These are phyloP conservation scores for Tillandsia leiboldiana DNA, from an alignment of 176 grass and related monocot genomes.

Conservation along the genomic window DNA sequence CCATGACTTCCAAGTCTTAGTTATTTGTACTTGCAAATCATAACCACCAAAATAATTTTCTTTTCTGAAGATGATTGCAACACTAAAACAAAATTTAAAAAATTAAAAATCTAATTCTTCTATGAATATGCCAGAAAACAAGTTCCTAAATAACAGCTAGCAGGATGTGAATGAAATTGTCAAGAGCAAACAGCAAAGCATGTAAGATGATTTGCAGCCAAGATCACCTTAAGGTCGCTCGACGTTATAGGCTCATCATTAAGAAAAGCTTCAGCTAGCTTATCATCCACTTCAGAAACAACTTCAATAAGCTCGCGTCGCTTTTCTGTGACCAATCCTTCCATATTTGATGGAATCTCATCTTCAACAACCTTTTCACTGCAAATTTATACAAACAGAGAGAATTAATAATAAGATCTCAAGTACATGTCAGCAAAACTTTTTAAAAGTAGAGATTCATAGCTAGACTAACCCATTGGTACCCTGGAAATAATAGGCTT, in stretches of 20 bases:
- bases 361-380: constrained; percentile 64
- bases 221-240: constrained; percentile 65
- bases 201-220: constrained; percentile 10
- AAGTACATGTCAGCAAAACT: constrained; percentile 4
- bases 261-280: constrained; percentile 92
- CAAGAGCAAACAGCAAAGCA: constrained; percentile 3
- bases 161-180: neutral
- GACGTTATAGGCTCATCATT: constrained; percentile 80
- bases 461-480: constrained; percentile 58
- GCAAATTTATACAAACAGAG: constrained; percentile 20
- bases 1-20: neutral
- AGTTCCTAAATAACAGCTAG: neutral
- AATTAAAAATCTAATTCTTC: no score
- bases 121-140: neutral
- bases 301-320: constrained; percentile 86
- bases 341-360: constrained; percentile 69
- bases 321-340: constrained; percentile 58
- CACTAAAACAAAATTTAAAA: neutral
- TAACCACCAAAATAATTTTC: neutral
- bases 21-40: neutral
- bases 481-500: constrained; percentile 79
- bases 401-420: constrained; percentile 18
- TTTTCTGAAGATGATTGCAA: neutral
- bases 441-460: neutral
- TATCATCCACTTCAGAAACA: constrained; percentile 99